Evolutionary conservation across 441 rosid species (phyloP), one percentile per base, ranked within the genome.

Genomic region (Populus hybrid): DNA sequence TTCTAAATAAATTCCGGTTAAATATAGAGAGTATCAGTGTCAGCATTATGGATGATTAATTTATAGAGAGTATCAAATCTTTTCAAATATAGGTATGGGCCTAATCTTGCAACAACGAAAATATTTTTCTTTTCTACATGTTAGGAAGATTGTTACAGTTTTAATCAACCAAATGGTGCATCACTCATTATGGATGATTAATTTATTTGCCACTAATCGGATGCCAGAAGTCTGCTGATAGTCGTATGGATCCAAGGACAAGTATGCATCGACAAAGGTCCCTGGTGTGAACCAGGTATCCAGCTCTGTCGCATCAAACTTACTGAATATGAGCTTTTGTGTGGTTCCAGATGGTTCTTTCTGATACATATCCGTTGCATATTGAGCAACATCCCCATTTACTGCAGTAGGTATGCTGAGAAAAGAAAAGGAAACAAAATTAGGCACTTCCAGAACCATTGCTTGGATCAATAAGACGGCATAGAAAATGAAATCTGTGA

Each of bases 181-280:
- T 79, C 77, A 80, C 35, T 84, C 64, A 3, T 76, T 72, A 77
- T 78, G 80, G 72, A 92, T 71, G 72, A 89, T 68, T 81, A 94
- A 66, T 73, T 90, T 90, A 78, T 88, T 89, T 3, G 90, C 93
- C 77, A 93, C 89, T 72, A 91, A 72, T 66, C 93, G 89, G 63
- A 95, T 90, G 66, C 99, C 99, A 26, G 97, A 91, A 81, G 63
- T 83, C 84, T 87, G 90, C 77, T 85, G 95, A 84, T 85, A 92
- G 82, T 94, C 98, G 63, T 92, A 95, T 9, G 90, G 77, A 76
- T 87, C 91, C 74, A 94, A 29, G 61, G 93, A 84, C 77, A 95
- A 74, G 79, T 74, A 91, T 14, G 91, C 89, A 69, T 90, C 97
- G 65, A 95, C 81, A 50, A 75, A 40, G 64, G 84, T 87, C 78